These are phyloP conservation scores for Waitea zeae DNA, from an alignment of 1,284 basidiomycete species.

Conservation along the genomic window DNA sequence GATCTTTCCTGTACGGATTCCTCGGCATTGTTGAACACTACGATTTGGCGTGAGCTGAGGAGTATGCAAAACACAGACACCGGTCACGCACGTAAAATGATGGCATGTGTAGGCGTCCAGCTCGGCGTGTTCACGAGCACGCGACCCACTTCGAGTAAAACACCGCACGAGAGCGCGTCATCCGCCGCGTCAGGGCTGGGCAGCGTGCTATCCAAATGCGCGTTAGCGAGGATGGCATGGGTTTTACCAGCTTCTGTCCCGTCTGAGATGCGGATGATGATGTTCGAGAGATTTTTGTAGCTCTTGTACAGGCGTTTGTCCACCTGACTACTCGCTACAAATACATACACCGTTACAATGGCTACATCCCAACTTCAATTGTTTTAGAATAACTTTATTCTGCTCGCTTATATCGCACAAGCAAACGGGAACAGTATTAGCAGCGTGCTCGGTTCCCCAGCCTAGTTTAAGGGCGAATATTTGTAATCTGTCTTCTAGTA, in stretches of 20 bases:
- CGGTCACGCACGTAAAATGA: conserved; percentile 75
- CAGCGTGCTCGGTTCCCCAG: too few species aligned
- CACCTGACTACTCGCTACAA: too few species aligned
- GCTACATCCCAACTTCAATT: too few species aligned
- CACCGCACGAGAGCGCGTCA: conserved; percentile 75
- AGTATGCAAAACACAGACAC: not conserved
- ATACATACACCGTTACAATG: too few species aligned
- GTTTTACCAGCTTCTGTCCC: conserved; percentile 58
- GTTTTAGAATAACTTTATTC: too few species aligned
- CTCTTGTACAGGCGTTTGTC: conserved; percentile 88
- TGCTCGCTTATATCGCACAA: too few species aligned
- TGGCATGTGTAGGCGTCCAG: conserved; percentile 63
- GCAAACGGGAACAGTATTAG: too few species aligned
- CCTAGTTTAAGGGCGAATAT: too few species aligned
- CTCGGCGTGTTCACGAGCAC: conserved; percentile 61
- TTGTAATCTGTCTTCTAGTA: too few species aligned
- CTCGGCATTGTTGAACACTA: conserved; percentile 94
- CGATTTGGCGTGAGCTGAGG: not conserved
- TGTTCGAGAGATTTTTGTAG: conserved; percentile 78
- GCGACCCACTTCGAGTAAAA: conserved; percentile 83
- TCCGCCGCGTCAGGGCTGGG: conserved; percentile 79
- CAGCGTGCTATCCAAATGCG: conserved; percentile 78
- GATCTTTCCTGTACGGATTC: conserved; percentile 91
- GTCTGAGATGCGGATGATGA: conserved; percentile 79
- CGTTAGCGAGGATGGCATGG: conserved; percentile 76